Evolutionary conservation across 75 land plant genomes (phyloP).

Genomic region (Picea sitchensis): DNA sequence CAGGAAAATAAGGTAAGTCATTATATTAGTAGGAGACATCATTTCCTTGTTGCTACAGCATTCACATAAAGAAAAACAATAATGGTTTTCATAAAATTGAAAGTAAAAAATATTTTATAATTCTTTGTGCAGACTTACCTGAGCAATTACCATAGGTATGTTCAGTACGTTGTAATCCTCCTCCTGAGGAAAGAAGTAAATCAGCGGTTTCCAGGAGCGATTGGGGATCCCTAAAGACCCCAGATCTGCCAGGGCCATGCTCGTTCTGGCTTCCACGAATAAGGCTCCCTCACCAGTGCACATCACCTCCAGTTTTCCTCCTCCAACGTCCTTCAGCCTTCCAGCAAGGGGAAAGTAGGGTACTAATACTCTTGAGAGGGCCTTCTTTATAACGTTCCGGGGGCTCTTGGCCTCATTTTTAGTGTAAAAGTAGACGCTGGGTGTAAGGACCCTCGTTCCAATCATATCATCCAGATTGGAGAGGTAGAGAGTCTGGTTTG

Average conservation of each 20-base stretch:
- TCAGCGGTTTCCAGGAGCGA: conserved; percentile 32
- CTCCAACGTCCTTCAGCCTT: conserved; percentile 29
- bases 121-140: background rate
- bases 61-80: no score
- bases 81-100: no score
- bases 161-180: conserved; percentile 27
- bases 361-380: conserved; percentile 35
- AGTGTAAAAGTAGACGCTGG: conserved; percentile 42
- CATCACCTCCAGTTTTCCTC: conserved; percentile 45
- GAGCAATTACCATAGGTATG: conserved; percentile 47
- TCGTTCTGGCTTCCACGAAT: conserved; percentile 31
- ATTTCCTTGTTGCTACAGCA: no score
- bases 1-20: no score
- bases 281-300: conserved; percentile 34
- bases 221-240: conserved; percentile 42
- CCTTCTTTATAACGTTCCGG: conserved; percentile 13
- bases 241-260: conserved; percentile 27
- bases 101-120: no score
- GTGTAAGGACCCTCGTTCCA: conserved; percentile 45
- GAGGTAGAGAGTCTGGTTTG: conserved; percentile 48
- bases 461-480: conserved; percentile 73
- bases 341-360: conserved; percentile 59
- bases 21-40: no score
- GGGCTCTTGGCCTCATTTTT: background rate
- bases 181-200: conserved; percentile 29